phyloP scores from a whole-genome alignment of 1,284 basidiomycete species.

The Tilletiopsis washingtonensis region DNA sequence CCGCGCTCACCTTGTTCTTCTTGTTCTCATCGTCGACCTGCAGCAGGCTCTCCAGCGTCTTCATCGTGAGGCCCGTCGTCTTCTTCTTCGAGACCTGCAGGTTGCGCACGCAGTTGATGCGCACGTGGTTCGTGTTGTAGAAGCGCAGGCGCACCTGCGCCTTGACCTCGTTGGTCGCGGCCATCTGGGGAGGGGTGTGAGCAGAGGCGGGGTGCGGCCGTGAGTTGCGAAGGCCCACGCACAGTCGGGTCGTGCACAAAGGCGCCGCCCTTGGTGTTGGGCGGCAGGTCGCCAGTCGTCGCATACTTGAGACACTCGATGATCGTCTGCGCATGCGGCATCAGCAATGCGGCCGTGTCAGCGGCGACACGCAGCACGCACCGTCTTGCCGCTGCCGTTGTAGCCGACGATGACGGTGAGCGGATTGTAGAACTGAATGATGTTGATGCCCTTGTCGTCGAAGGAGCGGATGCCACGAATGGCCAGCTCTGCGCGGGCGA shows the following conservation, averaged over 20 bases:
- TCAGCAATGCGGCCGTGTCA: neutral
- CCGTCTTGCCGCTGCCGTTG: conserved; percentile 96
- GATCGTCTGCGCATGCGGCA: conserved; percentile 58
- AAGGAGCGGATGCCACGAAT: conserved; percentile 49
- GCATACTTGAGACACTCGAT: conserved; percentile 99
- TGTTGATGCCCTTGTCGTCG: conserved; percentile 77
- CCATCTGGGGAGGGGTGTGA: conserved; percentile 65
- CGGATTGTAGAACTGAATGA: conserved; percentile 95
- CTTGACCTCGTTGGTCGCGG: conserved; percentile 95
- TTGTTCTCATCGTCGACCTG: conserved; percentile 62
- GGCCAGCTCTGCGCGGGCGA: conserved; percentile 30
- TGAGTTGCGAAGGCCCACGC: conserved; percentile 1
- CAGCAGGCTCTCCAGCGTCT: conserved; percentile 89
- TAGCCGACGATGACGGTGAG: conserved; percentile 98
- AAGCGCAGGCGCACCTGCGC: conserved; percentile 95
- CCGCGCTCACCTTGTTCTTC: conserved; percentile 60
- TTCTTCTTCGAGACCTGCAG: conserved; percentile 81
- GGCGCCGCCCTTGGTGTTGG: conserved; percentile 93
- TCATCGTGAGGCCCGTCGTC: conserved; percentile 76
- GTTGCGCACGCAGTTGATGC: conserved; percentile 86
- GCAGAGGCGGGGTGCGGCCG: neutral
- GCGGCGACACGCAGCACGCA: conserved; percentile 19
- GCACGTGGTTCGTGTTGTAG: conserved; percentile 63
- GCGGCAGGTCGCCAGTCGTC: conserved; percentile 93
- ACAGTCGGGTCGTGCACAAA: conserved; percentile 93